phyloP scores from a whole-genome alignment of 768 basidiomycete species.

The Podaxis sp. region DNA sequence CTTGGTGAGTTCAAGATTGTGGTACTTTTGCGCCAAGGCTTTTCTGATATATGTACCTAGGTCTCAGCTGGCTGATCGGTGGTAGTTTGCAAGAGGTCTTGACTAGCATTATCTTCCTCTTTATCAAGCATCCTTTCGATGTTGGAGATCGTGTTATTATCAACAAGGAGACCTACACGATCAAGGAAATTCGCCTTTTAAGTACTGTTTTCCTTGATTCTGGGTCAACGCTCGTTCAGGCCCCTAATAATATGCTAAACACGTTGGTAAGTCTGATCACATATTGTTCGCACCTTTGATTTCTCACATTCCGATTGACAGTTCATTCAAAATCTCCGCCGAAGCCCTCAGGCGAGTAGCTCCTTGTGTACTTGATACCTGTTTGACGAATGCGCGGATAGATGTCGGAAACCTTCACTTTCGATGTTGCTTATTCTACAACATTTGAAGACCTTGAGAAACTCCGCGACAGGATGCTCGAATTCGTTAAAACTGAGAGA shows the following conservation, averaged over 20 bases:
- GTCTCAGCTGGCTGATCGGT: constrained; percentile 87
- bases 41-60: constrained; percentile 30
- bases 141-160: constrained; percentile 73
- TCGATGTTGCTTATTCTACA: constrained; percentile 78
- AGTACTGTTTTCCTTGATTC: constrained; percentile 71
- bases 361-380: background rate
- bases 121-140: constrained; percentile 84
- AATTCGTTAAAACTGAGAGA: constrained; percentile 66
- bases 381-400: constrained; percentile 18
- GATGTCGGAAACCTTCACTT: constrained; percentile 82
- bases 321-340: constrained; percentile 72
- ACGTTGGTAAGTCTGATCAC: constrained; percentile 38
- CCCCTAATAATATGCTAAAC: constrained; percentile 65
- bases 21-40: constrained; percentile 8
- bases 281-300: background rate
- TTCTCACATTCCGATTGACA: constrained; percentile 24
- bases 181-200: constrained; percentile 85
- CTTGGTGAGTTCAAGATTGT: constrained; percentile 35
- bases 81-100: constrained; percentile 78
- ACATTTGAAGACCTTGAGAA: constrained; percentile 79
- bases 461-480: constrained; percentile 77
- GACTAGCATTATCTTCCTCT: constrained; percentile 87
- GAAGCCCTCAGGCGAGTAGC: constrained; percentile 59
- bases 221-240: constrained; percentile 63
- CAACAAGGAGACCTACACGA: constrained; percentile 60